Percentiles rank a stretch among this genome's conserved stretches.
Evolutionary conservation across 768 basidiomycete genomes (phyloP).

Genomic region (Naganishia onofrii): DNA sequence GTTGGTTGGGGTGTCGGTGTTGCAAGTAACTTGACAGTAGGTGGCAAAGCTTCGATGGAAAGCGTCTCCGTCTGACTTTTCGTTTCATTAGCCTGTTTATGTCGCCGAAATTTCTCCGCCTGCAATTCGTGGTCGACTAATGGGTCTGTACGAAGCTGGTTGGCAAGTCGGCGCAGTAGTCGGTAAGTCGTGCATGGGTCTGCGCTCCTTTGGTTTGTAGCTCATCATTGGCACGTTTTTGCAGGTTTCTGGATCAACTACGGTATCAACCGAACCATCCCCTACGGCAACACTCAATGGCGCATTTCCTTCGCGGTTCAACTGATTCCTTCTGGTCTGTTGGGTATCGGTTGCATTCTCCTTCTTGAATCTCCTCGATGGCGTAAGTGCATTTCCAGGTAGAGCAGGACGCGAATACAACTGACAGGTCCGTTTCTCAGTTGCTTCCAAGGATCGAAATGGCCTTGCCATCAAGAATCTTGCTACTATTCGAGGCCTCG

Average conservation of each 20-base stretch:
- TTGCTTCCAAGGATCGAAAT: slow-evolving; percentile 37
- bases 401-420: neutral
- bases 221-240: neutral
- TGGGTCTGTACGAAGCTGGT: slow-evolving; percentile 58
- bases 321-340: slow-evolving; percentile 65
- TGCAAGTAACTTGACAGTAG: slow-evolving; percentile 33
- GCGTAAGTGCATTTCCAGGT: slow-evolving; percentile 27
- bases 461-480: slow-evolving; percentile 48
- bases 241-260: slow-evolving; percentile 35
- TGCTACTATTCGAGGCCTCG: slow-evolving; percentile 45
- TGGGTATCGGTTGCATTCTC: slow-evolving; percentile 53
- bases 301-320: slow-evolving; percentile 51
- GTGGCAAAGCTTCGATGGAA: neutral
- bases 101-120: slow-evolving; percentile 57
- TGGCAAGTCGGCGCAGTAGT: slow-evolving; percentile 58
- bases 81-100: slow-evolving; percentile 49
- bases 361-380: slow-evolving; percentile 51
- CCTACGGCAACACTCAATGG: slow-evolving; percentile 38
- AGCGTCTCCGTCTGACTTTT: neutral
- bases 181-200: slow-evolving; percentile 45
- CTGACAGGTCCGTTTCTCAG: slow-evolving; percentile 6
- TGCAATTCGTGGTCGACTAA: slow-evolving; percentile 57
- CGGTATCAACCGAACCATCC: slow-evolving; percentile 34
- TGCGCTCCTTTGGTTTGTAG: too few relatives aligned
- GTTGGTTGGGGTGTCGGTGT: slow-evolving; percentile 56